Evolutionary conservation across 2,329 filamentous ascomycete genomes (phyloP), one percentile per base, ranked within the genome.

Genomic region (Madurella fahalii): DNA sequence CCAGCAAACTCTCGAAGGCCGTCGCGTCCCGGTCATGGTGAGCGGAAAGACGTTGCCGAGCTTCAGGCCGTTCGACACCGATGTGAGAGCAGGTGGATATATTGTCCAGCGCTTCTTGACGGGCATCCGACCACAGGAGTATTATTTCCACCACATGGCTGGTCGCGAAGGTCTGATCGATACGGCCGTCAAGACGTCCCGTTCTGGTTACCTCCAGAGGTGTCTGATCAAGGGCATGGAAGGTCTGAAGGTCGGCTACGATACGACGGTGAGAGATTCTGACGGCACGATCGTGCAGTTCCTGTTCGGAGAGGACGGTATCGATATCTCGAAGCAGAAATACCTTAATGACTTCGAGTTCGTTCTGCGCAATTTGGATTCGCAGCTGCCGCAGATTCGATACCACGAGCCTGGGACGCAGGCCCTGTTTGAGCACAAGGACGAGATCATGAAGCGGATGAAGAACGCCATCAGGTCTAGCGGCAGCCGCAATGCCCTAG

Each of bases 151-250:
- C 81, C 91, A 95, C 72, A 99, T 99, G 95, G 94, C 93, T 67
- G 95, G 95, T 64, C 85, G 94, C 74, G 95, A 99, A 79, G 94
- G 94, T 78, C 77, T 99, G 61, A 99, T 99, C 68, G 94, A 99
- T 80, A 99, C 94, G 17, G 94, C 94, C 60, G 94, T 99, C 71
- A 99, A 99, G 75, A 99, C 94, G 1, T 95, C 93, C 9, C 87
- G 94, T 67, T 97, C 94, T 30, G 95, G 94, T 57, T 99, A 99
- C 68, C 78, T 99, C 49, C 94, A 99, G 70, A 82, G 95, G 68
- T 99, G 94, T 79, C 80, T 99, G 59, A 95, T 99, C 75, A 99
- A 99, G 76, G 94, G 94, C 58, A 95, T 99, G 88, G 94, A 99
- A 72, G 94, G 94, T 4, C 78, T 97, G 42, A 87, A 85, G 64